phyloP scores from a whole-genome alignment of 2,329 filamentous ascomycete species.

The Ceratocystiopsis minuta region DNA sequence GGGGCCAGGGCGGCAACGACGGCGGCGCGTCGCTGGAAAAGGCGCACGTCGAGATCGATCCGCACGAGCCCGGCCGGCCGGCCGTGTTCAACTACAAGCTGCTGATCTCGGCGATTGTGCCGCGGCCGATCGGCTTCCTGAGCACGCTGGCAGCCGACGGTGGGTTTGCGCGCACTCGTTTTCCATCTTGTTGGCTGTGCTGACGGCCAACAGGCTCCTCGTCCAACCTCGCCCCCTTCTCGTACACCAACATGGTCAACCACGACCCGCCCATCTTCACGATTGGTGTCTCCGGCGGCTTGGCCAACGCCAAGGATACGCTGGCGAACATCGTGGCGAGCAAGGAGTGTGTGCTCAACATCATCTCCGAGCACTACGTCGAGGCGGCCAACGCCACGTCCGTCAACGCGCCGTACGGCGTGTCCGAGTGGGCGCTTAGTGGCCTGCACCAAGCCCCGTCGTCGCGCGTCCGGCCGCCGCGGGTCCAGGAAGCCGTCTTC shows the following conservation, averaged over 20 bases:
- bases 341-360: conserved; percentile 68
- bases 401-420: conserved; percentile 60
- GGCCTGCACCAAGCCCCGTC: conserved; percentile 53
- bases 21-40: conserved; percentile 17
- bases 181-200: not conserved
- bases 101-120: conserved; percentile 65
- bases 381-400: conserved; percentile 75
- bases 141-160: conserved; percentile 43
- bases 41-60: conserved; percentile 61
- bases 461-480: conserved; percentile 36
- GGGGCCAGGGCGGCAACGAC: conserved; percentile 47
- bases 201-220: not conserved
- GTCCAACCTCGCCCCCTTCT: conserved; percentile 73
- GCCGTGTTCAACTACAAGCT: conserved; percentile 75
- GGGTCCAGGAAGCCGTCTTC: conserved; percentile 71
- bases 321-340: conserved; percentile 55
- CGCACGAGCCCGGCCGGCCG: conserved; percentile 51
- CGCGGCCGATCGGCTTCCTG: conserved; percentile 58
- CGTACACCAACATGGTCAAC: conserved; percentile 67
- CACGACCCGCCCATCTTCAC: conserved; percentile 78
- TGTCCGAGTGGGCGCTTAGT: conserved; percentile 61
- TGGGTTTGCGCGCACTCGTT: no score
- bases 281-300: conserved; percentile 29
- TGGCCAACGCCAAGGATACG: conserved; percentile 53
- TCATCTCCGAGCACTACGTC: conserved; percentile 67